Conservation (phyloP, 2,329 filamentous ascomycete species). For the Ophiostoma pallidulum region DNA sequence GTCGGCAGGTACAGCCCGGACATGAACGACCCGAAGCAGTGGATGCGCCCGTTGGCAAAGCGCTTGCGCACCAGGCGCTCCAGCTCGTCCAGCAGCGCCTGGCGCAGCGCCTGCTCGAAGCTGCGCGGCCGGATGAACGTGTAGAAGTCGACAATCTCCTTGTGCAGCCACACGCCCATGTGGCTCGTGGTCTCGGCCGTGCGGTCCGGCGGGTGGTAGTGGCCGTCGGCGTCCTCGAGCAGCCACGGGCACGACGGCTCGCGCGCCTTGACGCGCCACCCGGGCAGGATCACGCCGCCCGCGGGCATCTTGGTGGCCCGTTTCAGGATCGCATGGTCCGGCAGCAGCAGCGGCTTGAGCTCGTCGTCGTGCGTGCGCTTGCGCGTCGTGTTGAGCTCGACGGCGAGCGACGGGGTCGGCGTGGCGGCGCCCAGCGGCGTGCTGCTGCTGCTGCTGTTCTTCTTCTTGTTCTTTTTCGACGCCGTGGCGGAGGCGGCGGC, state of each 20-base stretch:
- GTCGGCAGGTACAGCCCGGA: constrained; percentile 63
- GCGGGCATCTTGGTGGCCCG: constrained; percentile 38
- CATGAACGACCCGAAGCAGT: constrained; percentile 87
- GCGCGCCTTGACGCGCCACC: constrained; percentile 39
- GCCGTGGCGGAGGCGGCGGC: neutral
- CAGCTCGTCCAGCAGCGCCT: constrained; percentile 62
- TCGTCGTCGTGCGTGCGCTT: constrained; percentile 68
- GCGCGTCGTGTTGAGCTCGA: constrained; percentile 32
- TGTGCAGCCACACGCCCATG: constrained; percentile 61
- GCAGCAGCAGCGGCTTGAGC: constrained; percentile 41
- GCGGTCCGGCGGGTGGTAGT: too few relatives aligned
- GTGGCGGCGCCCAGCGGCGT: neutral
- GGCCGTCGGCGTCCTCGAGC: constrained; percentile 40
- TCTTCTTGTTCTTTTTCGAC: neutral
- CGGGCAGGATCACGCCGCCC: constrained; percentile 39
- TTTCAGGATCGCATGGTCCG: constrained; percentile 43
- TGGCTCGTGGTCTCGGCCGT: constrained; percentile 31
- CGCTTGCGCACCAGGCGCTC: constrained; percentile 46
- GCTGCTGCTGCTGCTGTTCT: neutral
- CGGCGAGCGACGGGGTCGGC: neutral
- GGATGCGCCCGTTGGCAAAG: constrained; percentile 54
- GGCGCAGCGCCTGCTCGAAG: constrained; percentile 69
- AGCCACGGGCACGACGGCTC: constrained; percentile 55
- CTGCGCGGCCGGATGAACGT: constrained; percentile 67
- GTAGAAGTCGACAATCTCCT: constrained; percentile 85